Evolutionary conservation across 768 basidiomycete species (phyloP).

Genomic region (Antrodiella citrinella): DNA sequence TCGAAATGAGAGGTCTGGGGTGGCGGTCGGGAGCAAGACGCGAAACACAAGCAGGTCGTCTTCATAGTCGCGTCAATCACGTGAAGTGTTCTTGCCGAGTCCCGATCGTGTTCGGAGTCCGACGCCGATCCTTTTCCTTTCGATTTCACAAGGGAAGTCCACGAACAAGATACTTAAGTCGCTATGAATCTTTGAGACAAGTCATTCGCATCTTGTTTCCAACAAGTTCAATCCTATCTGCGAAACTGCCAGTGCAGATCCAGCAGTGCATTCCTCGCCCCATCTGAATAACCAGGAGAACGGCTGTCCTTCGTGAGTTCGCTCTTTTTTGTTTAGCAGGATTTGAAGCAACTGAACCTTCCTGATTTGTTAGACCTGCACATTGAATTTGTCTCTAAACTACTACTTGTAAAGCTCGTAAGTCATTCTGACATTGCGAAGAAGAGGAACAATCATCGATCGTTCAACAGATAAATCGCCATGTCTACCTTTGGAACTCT

Average conservation of each 20-base stretch:
- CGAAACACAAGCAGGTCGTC: background rate
- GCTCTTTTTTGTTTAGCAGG: too few species aligned
- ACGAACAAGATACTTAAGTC: too few species aligned
- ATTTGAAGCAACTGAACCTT: too few species aligned
- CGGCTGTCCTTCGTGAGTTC: conserved; percentile 11
- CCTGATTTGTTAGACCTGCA: conserved; percentile 5
- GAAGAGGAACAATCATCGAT: background rate
- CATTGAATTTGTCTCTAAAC: conserved; percentile 2
- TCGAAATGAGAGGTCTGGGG: background rate
- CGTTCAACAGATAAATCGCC: background rate
- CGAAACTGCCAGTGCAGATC: conserved; percentile 14
- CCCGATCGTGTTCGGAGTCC: too few species aligned
- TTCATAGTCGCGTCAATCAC: background rate
- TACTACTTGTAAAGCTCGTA: background rate
- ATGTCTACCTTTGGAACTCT: conserved; percentile 94
- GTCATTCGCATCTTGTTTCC: conserved; percentile 1
- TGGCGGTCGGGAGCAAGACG: background rate
- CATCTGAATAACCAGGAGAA: conserved; percentile 1
- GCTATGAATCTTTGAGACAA: too few species aligned
- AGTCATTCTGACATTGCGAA: background rate
- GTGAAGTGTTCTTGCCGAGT: background rate
- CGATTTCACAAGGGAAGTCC: too few species aligned
- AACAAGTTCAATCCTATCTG: conserved; percentile 1
- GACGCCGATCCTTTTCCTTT: too few species aligned
- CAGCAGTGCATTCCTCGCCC: background rate